phyloP scores from a whole-genome alignment of 1,284 basidiomycete genomes.

The Irpex lacteus region DNA sequence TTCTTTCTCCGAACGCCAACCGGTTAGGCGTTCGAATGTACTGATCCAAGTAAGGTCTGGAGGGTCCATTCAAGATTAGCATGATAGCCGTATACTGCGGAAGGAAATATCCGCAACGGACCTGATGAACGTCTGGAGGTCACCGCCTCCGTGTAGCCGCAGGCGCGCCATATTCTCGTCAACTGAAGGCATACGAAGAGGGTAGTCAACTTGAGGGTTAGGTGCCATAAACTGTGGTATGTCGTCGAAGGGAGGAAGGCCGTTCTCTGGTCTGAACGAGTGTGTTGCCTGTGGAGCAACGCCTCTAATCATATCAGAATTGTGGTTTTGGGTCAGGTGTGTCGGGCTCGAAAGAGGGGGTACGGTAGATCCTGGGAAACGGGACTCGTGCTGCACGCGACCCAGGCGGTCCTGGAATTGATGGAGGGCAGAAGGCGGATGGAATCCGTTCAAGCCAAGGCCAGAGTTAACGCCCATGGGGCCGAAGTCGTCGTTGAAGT shows the following conservation, averaged over 20 bases:
- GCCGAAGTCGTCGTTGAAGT: slow-evolving; percentile 61
- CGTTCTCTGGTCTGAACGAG: slow-evolving; percentile 45
- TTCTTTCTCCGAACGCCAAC: slow-evolving; percentile 88
- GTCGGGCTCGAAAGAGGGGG: slow-evolving; percentile 35
- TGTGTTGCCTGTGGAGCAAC: slow-evolving; percentile 69
- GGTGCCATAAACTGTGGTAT: slow-evolving; percentile 53
- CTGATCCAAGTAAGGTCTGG: slow-evolving; percentile 75
- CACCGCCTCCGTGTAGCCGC: slow-evolving; percentile 64
- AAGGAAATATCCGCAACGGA: slow-evolving; percentile 28
- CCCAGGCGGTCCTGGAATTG: slow-evolving; percentile 57
- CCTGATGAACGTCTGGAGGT: slow-evolving; percentile 80
- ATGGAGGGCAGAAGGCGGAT: slow-evolving; percentile 41
- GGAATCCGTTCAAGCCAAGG: slow-evolving; percentile 38
- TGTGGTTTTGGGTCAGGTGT: slow-evolving; percentile 42
- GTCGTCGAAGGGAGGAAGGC: slow-evolving; percentile 49
- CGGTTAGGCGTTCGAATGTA: slow-evolving; percentile 86
- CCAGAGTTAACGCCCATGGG: slow-evolving; percentile 44
- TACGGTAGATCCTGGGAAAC: slow-evolving; percentile 28
- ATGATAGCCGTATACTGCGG: slow-evolving; percentile 10
- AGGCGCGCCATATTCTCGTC: slow-evolving; percentile 62
- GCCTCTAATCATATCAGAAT: slow-evolving; percentile 55
- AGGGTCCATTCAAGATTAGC: slow-evolving; percentile 18
- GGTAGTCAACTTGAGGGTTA: slow-evolving; percentile 50
- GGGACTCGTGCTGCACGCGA: slow-evolving; percentile 41
- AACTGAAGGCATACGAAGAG: slow-evolving; percentile 54